Evolutionary conservation across 2,329 filamentous ascomycete genomes (phyloP).

Genomic region (Verticillium dahliae): DNA sequence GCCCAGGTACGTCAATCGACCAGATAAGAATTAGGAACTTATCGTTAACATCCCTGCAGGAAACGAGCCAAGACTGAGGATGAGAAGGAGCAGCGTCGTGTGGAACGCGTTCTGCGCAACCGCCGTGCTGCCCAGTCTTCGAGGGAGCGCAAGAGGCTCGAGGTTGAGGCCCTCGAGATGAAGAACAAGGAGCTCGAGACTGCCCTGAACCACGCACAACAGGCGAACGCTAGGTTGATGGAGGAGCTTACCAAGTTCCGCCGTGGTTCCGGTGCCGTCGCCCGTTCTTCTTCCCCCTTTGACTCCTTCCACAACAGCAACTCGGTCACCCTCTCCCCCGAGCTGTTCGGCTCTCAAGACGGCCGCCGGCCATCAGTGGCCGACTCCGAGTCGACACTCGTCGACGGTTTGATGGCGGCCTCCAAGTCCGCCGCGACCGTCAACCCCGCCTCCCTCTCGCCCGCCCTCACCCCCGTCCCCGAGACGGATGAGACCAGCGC

Average conservation of each 20-base stretch:
- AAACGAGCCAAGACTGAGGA: constrained; percentile 99
- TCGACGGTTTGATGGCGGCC: constrained; percentile 37
- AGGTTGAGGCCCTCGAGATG: constrained; percentile 80
- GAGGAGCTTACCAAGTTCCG: constrained; percentile 44
- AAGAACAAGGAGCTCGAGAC: constrained; percentile 66
- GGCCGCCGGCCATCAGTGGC: constrained; percentile 20
- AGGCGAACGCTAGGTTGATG: constrained; percentile 39
- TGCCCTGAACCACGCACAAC: constrained; percentile 53
- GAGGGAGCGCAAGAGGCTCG: constrained; percentile 79
- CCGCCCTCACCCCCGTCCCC: constrained; percentile 44
- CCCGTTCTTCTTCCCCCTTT: constrained; percentile 32
- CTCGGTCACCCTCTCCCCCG: constrained; percentile 51
- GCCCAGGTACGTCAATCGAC: constrained; percentile 57
- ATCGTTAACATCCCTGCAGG: constrained; percentile 35
- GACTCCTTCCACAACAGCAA: constrained; percentile 34
- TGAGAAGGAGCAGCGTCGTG: constrained; percentile 96
- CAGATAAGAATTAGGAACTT: neutral
- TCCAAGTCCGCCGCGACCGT: constrained; percentile 42
- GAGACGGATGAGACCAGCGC: constrained; percentile 28
- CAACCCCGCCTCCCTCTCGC: constrained; percentile 56
- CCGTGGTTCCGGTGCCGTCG: constrained; percentile 32
- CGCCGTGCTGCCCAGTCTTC: constrained; percentile 95
- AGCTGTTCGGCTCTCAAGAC: constrained; percentile 47
- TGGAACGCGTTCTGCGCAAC: constrained; percentile 94
- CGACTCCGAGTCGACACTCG: constrained; percentile 24